Base-by-base conservation (phyloP, 225 moss, liverwort and hornwort genomes). In the Climacium dendroides region DNA sequence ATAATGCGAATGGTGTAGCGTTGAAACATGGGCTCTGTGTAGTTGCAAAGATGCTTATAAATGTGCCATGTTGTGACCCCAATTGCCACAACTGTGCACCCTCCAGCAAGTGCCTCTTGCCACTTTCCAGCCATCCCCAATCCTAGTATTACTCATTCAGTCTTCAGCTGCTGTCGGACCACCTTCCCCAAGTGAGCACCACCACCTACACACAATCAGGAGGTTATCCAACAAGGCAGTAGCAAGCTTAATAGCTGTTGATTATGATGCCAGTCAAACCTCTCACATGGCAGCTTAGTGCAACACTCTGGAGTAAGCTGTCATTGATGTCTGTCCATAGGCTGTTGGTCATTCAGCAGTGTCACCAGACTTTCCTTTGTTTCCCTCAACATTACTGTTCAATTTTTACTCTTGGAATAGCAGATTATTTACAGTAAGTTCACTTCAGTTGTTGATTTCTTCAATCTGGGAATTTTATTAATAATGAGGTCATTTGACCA, bases 1-100 rank as follows among this genome's bases (percentile, higher is more conserved):
- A 98, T 90, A 47, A 98, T 98, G 74, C 97, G 94, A 84, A 98
- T 94, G 30, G 90, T 98, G 83, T 98, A 96, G 58, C 96, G 94
- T 75, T 98, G 97, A 87, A 89, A 96, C 14, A 91, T 92, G 41
- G 97, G 96, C 83, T 98, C 92, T 8, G 91, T 93, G 50, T 98
- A 98, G 83, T 96, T 96, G 81, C 89, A 88, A 67, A 98, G 91
- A 85, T 98, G 97, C 81, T 94, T 94, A 85, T 95, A 98, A 61
- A 98, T 96, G 85, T 96, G 95, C 90, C 92, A 90, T 74, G 94
- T 91, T 87, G 97, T 87, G 41, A 96, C 53, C 1, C 84, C 62
- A 75, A 82, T 90, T 45, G 96, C 96, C 7, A 85, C 92, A 45
- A 92, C 10, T 74, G 96, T 90, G 80, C 94, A 98, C 19, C 90